Evolutionary conservation across 2,329 filamentous ascomycete species (phyloP).

Genomic region (Cyclaneusma minus): DNA sequence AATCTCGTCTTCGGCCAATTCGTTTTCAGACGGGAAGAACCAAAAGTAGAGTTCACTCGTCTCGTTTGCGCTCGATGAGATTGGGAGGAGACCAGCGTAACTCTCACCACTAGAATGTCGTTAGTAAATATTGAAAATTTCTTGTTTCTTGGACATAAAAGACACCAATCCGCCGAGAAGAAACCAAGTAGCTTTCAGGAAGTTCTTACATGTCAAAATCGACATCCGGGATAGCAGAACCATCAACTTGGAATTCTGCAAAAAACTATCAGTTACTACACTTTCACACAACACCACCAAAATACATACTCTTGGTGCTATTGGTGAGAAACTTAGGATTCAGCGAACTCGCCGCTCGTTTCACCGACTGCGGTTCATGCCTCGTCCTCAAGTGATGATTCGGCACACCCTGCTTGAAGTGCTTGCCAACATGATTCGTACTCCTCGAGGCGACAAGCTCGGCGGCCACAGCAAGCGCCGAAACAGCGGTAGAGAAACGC

Average conservation of each 20-base stretch:
- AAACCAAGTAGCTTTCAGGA: too few species aligned
- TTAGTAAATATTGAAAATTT: too few species aligned
- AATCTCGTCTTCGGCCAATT: constrained; percentile 37
- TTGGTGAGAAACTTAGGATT: constrained; percentile 10
- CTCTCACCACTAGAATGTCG: too few species aligned
- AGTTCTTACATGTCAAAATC: constrained; percentile 56
- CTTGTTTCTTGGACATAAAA: constrained; percentile 4
- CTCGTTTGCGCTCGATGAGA: constrained; percentile 32
- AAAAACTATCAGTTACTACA: constrained; percentile 4
- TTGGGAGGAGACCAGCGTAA: constrained; percentile 46
- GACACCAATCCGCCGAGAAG: constrained; percentile 25
- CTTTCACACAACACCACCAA: too few species aligned
- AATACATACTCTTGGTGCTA: constrained; percentile 14
- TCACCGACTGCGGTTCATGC: constrained; percentile 4
- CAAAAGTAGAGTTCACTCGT: constrained; percentile 44
- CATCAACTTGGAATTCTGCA: constrained; percentile 47
- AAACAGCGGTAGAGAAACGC: constrained; percentile 10
- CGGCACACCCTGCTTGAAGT: constrained; percentile 4
- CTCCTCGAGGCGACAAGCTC: constrained; percentile 9
- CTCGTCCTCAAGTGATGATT: constrained; percentile 3
- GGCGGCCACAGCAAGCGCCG: constrained; percentile 8
- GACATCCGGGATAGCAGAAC: constrained; percentile 49
- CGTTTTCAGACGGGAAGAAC: constrained; percentile 45
- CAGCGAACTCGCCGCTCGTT: constrained; percentile 3
- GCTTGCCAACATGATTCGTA: constrained; percentile 11